Base-by-base conservation (phyloP, 1,284 basidiomycete species). In the Cutaneotrichosporon arboriforme region DNA sequence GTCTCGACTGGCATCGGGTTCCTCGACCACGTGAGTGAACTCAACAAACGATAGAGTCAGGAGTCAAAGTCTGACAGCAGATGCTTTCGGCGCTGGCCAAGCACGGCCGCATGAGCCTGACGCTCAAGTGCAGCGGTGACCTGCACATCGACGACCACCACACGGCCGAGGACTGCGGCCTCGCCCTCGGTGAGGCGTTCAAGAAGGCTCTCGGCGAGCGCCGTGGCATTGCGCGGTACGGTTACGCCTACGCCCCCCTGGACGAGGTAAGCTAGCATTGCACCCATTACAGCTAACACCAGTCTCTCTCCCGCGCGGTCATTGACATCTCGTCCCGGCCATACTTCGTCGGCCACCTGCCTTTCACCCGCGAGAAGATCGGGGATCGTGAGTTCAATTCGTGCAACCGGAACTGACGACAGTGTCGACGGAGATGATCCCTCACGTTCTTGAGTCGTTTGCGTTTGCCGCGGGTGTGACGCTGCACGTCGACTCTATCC, bases 91-190 rank as follows among this genome's bases (percentile, higher is more conserved):
- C 92, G 2, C 81, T 97, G 4, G 91, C 92, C 37, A 96, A 96
- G 73, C 92, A 97, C 77, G 83, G 88, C 12, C 89, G 90, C 59
- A 87, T 93, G 83, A 92, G 89, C 0, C 79, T 99, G 51, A 84
- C 81, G 13, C 81, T 98, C 76, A 86, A 87, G 65, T 97, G 92
- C 76, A 84, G 88, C 66, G 96, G 96, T 46, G 96, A 99, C 75
- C 80, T 98, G 15, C 90, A 87, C 83, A 97, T 98, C 59, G 96
- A 99, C 76, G 96, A 99, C 77, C 96, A 99, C 74, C 96, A 99
- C 78, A 91, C 94, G 42, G 91, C 94, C 81, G 92, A 97, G 81
- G 93, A 97, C 76, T 88, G 84, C 70, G 91, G 92, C 12, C 85
- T 97, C 55, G 92, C 90, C 4, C 80, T 97, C 10, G 93, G 93